These are phyloP conservation scores for Verbena officinalis DNA, from an alignment of 257 asterid species.

Conservation along the genomic window DNA sequence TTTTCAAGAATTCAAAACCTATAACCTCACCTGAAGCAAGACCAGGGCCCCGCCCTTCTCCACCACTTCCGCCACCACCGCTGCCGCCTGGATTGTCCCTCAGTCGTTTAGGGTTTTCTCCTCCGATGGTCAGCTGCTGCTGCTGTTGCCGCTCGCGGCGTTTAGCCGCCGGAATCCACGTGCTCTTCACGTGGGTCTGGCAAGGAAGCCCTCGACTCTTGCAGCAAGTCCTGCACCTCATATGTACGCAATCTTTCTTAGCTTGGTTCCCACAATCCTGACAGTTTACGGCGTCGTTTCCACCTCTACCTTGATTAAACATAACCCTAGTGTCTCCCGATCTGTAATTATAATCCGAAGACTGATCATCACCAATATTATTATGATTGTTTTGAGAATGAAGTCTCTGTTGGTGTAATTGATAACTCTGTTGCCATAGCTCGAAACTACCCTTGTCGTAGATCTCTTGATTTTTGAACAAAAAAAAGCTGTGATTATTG, in stretches of 20 bases:
- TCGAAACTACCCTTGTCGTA: conserved; percentile 84
- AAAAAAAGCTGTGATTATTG: conserved; percentile 40
- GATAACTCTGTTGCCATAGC: conserved; percentile 75
- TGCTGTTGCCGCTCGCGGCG: conserved; percentile 64
- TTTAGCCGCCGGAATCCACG: conserved; percentile 69
- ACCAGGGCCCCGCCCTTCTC: background rate
- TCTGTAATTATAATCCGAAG: conserved; percentile 26
- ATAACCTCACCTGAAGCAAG: conserved; percentile 15
- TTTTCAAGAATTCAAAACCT: background rate
- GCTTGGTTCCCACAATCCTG: conserved; percentile 82
- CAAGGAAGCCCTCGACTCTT: conserved; percentile 66
- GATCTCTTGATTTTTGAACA: conserved; percentile 72
- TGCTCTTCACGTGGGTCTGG: conserved; percentile 64
- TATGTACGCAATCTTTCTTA: conserved; percentile 61
- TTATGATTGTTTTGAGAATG: conserved; percentile 1
- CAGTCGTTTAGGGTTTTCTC: conserved; percentile 33
- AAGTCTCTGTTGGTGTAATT: conserved; percentile 45
- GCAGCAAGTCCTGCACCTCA: conserved; percentile 70
- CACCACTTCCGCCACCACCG: conserved; percentile 15
- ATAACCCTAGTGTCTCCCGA: conserved; percentile 33
- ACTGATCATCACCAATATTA: conserved; percentile 33
- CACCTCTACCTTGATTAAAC: conserved; percentile 30
- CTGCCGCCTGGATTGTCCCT: conserved; percentile 31
- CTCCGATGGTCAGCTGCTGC: conserved; percentile 15
- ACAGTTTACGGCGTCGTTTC: conserved; percentile 44